Evolutionary conservation across 208 protist species (phyloP), one percentile per base, ranked within the genome.

Genomic region (Crithidia thermophila): DNA sequence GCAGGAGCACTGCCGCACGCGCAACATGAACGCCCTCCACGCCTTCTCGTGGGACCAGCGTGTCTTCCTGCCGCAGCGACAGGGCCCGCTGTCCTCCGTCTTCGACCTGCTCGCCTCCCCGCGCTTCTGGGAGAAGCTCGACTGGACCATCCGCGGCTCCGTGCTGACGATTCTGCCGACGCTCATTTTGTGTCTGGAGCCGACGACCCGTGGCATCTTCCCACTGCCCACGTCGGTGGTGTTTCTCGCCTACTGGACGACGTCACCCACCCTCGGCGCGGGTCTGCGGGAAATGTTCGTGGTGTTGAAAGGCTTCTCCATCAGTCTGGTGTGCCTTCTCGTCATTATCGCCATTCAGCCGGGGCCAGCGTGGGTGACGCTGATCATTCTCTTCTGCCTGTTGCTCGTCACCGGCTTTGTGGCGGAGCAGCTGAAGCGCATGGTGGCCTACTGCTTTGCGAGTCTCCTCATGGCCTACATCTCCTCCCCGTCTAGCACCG

Each of bases 201-300:
- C 85, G 46, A 42, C 52, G 28, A 93, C 90, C 37, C 27, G 43
- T 21, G 30, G 81, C 56, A 85, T 92, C 67, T 93, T 95, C 51
- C 87, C 90, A 4, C 40, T 87, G 37, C 82, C 77, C 21, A 75
- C 87, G 27, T 91, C 85, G 30, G 81, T 82, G 13, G 81, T 92
- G 28, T 82, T 87, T 28, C 85, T 87, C 56, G 90, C 90, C 18
- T 95, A 84, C 68, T 95, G 90, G 87, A 94, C 92, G 49, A 86
- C 79, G 21, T 72, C 82, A 80, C 90, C 90, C 30, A 95, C 87
- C 11, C 81, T 95, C 51, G 90, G 90, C 61, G 67, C 72, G n/a
- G 90, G 87, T 30, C 66, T 95, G 62, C 78, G 84, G 5, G 87
- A 93, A 70, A 79, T 86, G 20, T 80, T 81, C 50, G 70, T 87